phyloP scores from a whole-genome alignment of 257 asterid species.

The Jacaranda copaia region DNA sequence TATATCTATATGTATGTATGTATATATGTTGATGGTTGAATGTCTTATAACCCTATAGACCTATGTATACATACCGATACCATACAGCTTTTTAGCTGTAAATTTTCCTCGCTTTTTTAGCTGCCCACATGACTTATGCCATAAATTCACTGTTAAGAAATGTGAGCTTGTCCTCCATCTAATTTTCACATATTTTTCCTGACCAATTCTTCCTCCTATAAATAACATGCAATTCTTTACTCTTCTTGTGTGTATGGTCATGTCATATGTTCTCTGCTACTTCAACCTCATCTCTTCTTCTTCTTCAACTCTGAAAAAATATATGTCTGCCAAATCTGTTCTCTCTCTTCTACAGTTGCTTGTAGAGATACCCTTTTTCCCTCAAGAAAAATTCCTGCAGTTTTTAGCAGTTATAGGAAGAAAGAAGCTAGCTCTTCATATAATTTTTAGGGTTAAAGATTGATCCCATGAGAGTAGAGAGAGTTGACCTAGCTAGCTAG shows the following conservation, averaged over 20 bases:
- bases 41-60: neutral
- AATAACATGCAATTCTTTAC: constrained; percentile 32
- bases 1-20: neutral
- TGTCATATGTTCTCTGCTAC: neutral
- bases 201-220: constrained; percentile 36
- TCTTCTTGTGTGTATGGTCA: neutral
- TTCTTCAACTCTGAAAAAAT: too few relatives aligned
- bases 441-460: too few relatives aligned
- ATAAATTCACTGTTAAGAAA: constrained; percentile 60
- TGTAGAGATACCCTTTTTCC: too few relatives aligned
- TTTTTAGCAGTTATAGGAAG: too few relatives aligned
- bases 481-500: neutral
- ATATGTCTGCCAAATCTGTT: neutral
- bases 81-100: constrained; percentile 29
- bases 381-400: too few relatives aligned
- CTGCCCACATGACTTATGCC: constrained; percentile 49
- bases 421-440: too few relatives aligned
- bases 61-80: neutral
- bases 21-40: neutral
- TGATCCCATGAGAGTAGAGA: too few relatives aligned
- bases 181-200: neutral
- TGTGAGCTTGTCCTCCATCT: constrained; percentile 38
- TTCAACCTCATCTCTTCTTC: neutral
- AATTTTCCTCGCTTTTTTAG: constrained; percentile 30
- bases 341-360: neutral